These are phyloP conservation scores for Cercospora sesami DNA, from an alignment of 2,329 filamentous ascomycete species.

Conservation along the genomic window DNA sequence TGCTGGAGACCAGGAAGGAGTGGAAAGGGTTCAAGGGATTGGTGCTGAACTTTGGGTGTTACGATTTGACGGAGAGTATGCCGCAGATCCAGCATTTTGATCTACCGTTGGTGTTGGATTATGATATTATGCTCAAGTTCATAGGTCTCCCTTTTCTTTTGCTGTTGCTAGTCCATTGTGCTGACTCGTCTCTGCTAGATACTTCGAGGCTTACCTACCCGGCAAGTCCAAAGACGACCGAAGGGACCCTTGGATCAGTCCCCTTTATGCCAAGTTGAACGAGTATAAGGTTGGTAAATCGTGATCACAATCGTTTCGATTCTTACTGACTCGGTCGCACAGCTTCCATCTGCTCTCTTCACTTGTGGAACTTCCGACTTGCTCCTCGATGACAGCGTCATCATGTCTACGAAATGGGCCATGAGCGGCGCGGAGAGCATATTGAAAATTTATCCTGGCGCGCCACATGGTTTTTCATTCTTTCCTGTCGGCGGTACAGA, in stretches of 20 bases:
- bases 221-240: slow-evolving; percentile 44
- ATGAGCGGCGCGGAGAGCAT: slow-evolving; percentile 53
- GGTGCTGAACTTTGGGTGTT: slow-evolving; percentile 56
- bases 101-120: slow-evolving; percentile 48
- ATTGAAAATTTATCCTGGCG: slow-evolving; percentile 52
- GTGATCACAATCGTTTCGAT: neutral
- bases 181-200: slow-evolving; percentile 34
- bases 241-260: slow-evolving; percentile 50
- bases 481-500: slow-evolving; percentile 42
- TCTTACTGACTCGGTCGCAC: slow-evolving; percentile 11
- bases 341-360: slow-evolving; percentile 56
- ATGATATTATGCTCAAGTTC: slow-evolving; percentile 46
- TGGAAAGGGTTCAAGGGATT: slow-evolving; percentile 51
- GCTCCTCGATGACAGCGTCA: slow-evolving; percentile 53
- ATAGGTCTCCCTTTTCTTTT: slow-evolving; percentile 20
- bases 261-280: slow-evolving; percentile 52
- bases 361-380: slow-evolving; percentile 57
- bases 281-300: slow-evolving; percentile 25
- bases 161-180: neutral
- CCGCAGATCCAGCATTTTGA: slow-evolving; percentile 46
- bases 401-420: slow-evolving; percentile 58
- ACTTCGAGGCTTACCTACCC: slow-evolving; percentile 50
- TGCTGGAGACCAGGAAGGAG: slow-evolving; percentile 42
- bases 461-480: slow-evolving; percentile 55
- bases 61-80: slow-evolving; percentile 50